Evolutionary conservation across 2,329 filamentous ascomycete genomes (phyloP).

Genomic region (Colletotrichum incanum): DNA sequence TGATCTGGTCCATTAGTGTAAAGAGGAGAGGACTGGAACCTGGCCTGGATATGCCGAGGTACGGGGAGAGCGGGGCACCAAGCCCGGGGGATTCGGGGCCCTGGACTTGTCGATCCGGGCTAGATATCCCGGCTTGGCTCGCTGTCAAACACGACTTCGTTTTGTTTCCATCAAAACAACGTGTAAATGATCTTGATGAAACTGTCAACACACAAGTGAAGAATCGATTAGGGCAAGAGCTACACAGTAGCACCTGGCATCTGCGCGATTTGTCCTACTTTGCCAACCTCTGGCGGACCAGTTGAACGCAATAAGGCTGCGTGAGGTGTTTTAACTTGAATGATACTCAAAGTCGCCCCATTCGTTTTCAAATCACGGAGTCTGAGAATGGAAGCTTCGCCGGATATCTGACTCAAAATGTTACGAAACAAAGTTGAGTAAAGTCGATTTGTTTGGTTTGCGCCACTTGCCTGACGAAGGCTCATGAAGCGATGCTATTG

Average conservation of each 20-base stretch:
- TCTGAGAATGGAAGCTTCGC: neutral
- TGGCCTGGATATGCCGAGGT: neutral
- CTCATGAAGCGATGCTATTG: too few species aligned
- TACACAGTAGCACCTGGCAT: too few species aligned
- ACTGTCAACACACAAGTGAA: neutral
- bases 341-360: too few species aligned
- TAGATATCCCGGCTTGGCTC: neutral
- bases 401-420: neutral
- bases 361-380: too few species aligned
- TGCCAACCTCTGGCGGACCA: neutral
- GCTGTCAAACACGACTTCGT: neutral
- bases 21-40: neutral
- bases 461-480: neutral
- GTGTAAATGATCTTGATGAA: neutral
- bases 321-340: too few species aligned
- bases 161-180: neutral
- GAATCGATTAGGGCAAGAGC: neutral
- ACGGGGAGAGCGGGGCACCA: neutral
- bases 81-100: neutral
- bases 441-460: neutral
- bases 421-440: neutral
- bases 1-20: neutral
- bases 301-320: neutral
- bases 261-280: too few species aligned
- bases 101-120: slow-evolving; percentile 1